These are phyloP conservation scores for Venturia oleaginea DNA, from an alignment of 2,329 filamentous ascomycete genomes.

Conservation along the genomic window DNA sequence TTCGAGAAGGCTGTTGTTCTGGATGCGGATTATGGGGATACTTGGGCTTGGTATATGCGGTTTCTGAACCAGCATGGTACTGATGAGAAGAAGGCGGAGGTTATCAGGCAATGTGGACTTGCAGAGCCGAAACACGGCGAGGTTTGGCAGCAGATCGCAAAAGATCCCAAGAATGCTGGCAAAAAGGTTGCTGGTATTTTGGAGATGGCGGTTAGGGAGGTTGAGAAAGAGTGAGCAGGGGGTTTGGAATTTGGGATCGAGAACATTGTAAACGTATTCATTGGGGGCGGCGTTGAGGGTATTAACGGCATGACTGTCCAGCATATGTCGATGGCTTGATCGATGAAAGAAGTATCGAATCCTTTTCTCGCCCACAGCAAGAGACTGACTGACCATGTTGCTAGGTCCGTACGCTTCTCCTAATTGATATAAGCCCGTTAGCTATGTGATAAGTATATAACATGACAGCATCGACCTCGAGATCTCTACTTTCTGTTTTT, in stretches of 20 bases:
- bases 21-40: constrained; percentile 80
- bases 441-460: too few relatives aligned
- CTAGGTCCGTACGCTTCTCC: too few relatives aligned
- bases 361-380: too few relatives aligned
- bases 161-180: constrained; percentile 72
- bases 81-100: constrained; percentile 81
- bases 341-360: too few relatives aligned
- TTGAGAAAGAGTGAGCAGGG: constrained; percentile 20
- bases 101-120: constrained; percentile 68
- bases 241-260: neutral
- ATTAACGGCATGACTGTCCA: too few relatives aligned
- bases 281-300: neutral
- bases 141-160: constrained; percentile 76
- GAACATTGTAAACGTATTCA: neutral
- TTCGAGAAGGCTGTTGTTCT: constrained; percentile 91
- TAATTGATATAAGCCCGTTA: too few relatives aligned
- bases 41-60: constrained; percentile 97
- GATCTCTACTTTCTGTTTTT: too few relatives aligned
- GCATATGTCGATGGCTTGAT: too few relatives aligned
- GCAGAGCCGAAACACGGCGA: constrained; percentile 91
- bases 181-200: constrained; percentile 72
- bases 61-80: constrained; percentile 90
- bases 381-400: too few relatives aligned
- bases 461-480: too few relatives aligned
- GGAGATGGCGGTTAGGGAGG: constrained; percentile 59